Conservation (phyloP, 2,329 filamentous ascomycete genomes). For the Chaetomiaceae sp. region DNA sequence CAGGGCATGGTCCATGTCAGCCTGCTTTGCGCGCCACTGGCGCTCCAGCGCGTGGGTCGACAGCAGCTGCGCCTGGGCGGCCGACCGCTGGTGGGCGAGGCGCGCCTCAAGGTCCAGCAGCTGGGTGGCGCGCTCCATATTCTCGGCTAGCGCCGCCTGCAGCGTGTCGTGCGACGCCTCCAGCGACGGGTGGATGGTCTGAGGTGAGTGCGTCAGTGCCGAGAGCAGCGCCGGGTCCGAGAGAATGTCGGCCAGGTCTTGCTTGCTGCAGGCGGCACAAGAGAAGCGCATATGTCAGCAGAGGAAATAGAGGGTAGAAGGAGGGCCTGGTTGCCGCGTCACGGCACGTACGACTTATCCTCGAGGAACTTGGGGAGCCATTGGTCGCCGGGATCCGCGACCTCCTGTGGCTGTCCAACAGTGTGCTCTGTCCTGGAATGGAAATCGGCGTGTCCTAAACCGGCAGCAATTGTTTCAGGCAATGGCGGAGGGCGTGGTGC, state of each 20-base stretch:
- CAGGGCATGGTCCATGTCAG: slow-evolving; percentile 81
- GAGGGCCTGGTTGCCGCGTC: too few relatives aligned
- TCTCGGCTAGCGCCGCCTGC: slow-evolving; percentile 61
- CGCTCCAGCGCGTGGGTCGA: slow-evolving; percentile 81
- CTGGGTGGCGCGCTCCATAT: slow-evolving; percentile 64
- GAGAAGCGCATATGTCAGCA: too few relatives aligned
- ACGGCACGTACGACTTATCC: slow-evolving; percentile 68
- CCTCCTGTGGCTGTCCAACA: slow-evolving; percentile 33
- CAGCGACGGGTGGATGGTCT: slow-evolving; percentile 68
- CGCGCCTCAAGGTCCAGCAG: slow-evolving; percentile 57
- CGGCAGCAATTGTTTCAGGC: slow-evolving; percentile 31
- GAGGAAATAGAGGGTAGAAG: neutral
- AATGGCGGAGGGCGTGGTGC: slow-evolving; percentile 42
- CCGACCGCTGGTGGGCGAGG: slow-evolving; percentile 58
- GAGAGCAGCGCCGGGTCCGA: slow-evolving; percentile 62
- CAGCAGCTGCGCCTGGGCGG: slow-evolving; percentile 75
- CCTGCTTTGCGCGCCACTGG: slow-evolving; percentile 86
- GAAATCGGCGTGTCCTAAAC: slow-evolving; percentile 24
- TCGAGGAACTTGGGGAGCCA: slow-evolving; percentile 76
- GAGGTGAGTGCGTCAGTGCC: slow-evolving; percentile 65
- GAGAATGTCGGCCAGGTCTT: slow-evolving; percentile 70
- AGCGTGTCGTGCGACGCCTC: slow-evolving; percentile 61
- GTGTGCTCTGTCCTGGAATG: slow-evolving; percentile 28
- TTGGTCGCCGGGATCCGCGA: slow-evolving; percentile 59
- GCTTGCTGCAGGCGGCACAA: slow-evolving; percentile 51